Conservation (phyloP, 2,329 filamentous ascomycete genomes). For the Neonectria coccinea region DNA sequence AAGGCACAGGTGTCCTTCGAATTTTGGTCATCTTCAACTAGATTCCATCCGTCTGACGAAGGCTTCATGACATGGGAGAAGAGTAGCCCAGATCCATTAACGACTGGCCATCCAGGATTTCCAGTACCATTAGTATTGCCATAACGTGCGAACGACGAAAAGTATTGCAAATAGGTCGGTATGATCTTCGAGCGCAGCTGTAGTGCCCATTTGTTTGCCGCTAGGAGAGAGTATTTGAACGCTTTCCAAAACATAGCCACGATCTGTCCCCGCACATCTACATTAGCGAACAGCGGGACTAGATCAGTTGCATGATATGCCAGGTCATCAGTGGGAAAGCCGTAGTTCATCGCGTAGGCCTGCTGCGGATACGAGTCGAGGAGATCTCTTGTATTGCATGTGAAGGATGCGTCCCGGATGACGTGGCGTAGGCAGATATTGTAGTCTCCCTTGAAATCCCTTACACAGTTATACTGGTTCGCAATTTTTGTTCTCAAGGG, state of each 20-base stretch:
- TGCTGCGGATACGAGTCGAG: constrained; percentile 10
- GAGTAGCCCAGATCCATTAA: too few relatives aligned
- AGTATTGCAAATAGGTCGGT: not conserved
- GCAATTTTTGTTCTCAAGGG: constrained; percentile 9
- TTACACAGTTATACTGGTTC: not conserved
- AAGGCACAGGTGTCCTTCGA: too few relatives aligned
- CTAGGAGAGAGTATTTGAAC: not conserved
- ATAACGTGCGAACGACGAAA: too few relatives aligned
- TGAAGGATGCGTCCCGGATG: constrained; percentile 26
- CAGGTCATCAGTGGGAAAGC: not conserved
- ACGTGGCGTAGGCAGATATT: not conserved
- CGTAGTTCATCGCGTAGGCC: constrained; percentile 29
- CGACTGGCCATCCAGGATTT: too few relatives aligned
- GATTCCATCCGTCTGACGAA: too few relatives aligned
- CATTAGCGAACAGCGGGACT: constrained; percentile 16
- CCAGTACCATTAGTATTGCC: too few relatives aligned
- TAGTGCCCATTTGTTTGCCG: not conserved
- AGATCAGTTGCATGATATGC: constrained; percentile 16
- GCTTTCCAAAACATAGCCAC: too few relatives aligned
- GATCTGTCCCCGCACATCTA: too few relatives aligned
- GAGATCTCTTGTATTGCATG: constrained; percentile 30
- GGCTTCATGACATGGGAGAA: too few relatives aligned
- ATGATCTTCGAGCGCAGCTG: not conserved
- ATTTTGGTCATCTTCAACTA: too few relatives aligned
- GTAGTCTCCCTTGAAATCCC: not conserved